phyloP scores from a whole-genome alignment of 257 asterid species.

The Nicotiana noctiflora region DNA sequence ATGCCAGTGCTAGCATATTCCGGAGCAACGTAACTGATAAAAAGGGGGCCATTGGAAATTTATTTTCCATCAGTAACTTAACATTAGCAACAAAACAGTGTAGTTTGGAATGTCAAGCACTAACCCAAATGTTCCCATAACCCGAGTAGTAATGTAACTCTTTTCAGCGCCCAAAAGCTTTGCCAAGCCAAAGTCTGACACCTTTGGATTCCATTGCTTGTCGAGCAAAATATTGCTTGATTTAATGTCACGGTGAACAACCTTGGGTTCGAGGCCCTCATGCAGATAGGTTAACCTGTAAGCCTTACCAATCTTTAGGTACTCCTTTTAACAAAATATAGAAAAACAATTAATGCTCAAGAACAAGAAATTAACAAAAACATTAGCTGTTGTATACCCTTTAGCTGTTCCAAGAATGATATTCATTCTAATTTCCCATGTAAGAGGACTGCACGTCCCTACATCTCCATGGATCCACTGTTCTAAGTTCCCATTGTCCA shows the following conservation, averaged over 20 bases:
- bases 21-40: conserved; percentile 76
- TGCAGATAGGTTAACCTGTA: conserved; percentile 75
- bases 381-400: conserved; percentile 41
- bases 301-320: conserved; percentile 11
- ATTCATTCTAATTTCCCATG: conserved; percentile 90
- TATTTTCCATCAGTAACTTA: neutral
- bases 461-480: conserved; percentile 98
- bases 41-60: neutral
- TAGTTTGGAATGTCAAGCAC: conserved; percentile 20
- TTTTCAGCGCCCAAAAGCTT: conserved; percentile 79
- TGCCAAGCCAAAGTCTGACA: conserved; percentile 87
- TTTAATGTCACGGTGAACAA: conserved; percentile 85
- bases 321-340: neutral
- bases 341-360: too few relatives aligned
- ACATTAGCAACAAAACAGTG: neutral
- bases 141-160: conserved; percentile 79
- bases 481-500: conserved; percentile 81
- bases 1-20: conserved; percentile 92
- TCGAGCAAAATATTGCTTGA: conserved; percentile 85
- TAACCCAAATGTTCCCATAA: conserved; percentile 96
- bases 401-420: conserved; percentile 86
- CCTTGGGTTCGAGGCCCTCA: conserved; percentile 93
- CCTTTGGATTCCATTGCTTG: conserved; percentile 68
- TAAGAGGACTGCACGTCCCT: conserved; percentile 73
- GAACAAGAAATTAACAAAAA: neutral